Base-by-base conservation (phyloP, 805 yeast species). In the Saccharomycopsis sp. region DNA sequence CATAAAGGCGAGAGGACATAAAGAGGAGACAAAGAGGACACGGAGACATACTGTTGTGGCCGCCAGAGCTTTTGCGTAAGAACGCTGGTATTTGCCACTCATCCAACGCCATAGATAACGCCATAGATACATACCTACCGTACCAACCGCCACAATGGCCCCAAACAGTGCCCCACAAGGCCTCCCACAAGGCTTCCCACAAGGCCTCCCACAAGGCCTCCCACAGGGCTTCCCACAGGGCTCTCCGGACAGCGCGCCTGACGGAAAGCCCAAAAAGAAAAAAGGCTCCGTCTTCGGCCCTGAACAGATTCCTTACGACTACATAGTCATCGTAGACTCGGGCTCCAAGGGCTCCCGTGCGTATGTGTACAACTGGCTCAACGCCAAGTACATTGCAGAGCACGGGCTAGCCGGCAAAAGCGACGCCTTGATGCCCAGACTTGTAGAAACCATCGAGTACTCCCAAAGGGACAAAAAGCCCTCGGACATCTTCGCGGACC, bases 281-380 rank as follows among this genome's bases (percentile, higher is more conserved):
- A 57, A 65, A 7, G 78, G 78, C 2, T 75, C 77, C 0, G 62
- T 77, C 1, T 66, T 66, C 29, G 75, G 77, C 55, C 63, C 67
- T 1, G 66, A 74, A 1, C 79, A 79, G 1, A 68, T 77, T 1
- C 85, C 86, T 0, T 80, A 79, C 59, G 83, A 84, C 66, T 84
- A 83, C 65, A 78, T 83, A 2, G 75, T 84, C 1, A 74, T 84
- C 2, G 77, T 84, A 1, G 89, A 84, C 67, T 80, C 87, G 1
- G 89, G 89, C 0, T 82, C 87, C 2, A 81, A 77, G 58, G 89
- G 89, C 0, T 79, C 87, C 0, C 67, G 89, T 18, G 87, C 84
- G 0, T 81, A 75, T 63, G 75, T 84, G 0, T 84, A 84, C 68
- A 74, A 78, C 57, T 85, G 61, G 63, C 15, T 60, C 18, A 60